Conservation (phyloP, 352 stramenopile species). For the Phytophthora colocasiae region DNA sequence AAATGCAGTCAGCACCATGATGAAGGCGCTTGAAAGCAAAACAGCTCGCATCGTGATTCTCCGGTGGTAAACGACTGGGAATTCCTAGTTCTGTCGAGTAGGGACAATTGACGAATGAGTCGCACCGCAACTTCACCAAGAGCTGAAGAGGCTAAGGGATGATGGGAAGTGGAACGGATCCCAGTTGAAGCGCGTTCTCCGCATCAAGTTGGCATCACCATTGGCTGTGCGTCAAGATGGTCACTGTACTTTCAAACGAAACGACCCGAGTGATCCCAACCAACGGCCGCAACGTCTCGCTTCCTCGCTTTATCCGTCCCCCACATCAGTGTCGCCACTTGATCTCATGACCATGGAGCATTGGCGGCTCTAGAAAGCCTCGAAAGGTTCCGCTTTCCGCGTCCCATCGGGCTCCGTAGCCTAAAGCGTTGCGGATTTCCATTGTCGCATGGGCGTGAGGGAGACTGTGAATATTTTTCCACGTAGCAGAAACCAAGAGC, state of each 20-base stretch:
- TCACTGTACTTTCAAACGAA: constrained; percentile 24
- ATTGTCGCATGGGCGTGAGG: constrained; percentile 73
- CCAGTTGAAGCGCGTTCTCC: constrained; percentile 27
- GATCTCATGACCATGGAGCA: constrained; percentile 77
- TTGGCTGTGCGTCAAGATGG: constrained; percentile 15
- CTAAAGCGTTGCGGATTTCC: constrained; percentile 71
- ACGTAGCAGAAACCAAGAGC: constrained; percentile 65
- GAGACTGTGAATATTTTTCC: constrained; percentile 87
- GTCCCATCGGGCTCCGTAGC: constrained; percentile 84
- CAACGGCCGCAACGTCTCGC: constrained; percentile 25
- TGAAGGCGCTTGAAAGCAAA: constrained; percentile 22
- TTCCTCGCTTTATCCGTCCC: constrained; percentile 20
- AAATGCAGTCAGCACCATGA: constrained; percentile 22
- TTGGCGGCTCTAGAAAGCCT: constrained; percentile 87
- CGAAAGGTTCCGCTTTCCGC: constrained; percentile 57
- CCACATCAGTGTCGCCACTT: constrained; percentile 65
- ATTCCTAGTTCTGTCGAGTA: constrained; percentile 23
- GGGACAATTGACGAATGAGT: constrained; percentile 35
- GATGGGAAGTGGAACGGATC: constrained; percentile 21
- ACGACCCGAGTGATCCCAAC: constrained; percentile 28
- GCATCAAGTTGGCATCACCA: constrained; percentile 11
- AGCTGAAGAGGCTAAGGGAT: neutral
- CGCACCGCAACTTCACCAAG: constrained; percentile 15
- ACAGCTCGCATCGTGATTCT: constrained; percentile 25
- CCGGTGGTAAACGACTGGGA: constrained; percentile 13